Evolutionary conservation across 257 asterid genomes (phyloP).

Genomic region (Gentiana macrophylla): DNA sequence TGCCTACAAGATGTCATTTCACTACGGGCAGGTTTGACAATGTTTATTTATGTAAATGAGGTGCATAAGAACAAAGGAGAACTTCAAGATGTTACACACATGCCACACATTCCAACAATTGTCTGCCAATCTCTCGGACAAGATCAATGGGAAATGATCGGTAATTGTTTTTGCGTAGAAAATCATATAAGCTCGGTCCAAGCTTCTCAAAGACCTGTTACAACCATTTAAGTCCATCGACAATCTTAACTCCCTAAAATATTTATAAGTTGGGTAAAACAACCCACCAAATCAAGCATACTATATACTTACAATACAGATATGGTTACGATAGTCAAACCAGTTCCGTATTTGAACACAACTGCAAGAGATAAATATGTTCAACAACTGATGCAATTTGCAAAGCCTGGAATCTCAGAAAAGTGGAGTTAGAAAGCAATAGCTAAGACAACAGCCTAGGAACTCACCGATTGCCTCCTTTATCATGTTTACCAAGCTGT

Average conservation of each 20-base stretch:
- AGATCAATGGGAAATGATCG: slow-evolving; percentile 95
- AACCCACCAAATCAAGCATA: slow-evolving; percentile 57
- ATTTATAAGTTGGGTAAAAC: slow-evolving; percentile 51
- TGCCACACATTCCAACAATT: slow-evolving; percentile 96
- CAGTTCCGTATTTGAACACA: slow-evolving; percentile 98
- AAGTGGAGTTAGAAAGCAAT: not conserved
- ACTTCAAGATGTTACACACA: slow-evolving; percentile 67
- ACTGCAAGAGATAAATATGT: slow-evolving; percentile 91
- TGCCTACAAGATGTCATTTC: not conserved
- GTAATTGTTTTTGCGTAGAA: slow-evolving; percentile 95
- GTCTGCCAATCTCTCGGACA: slow-evolving; percentile 98
- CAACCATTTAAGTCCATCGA: slow-evolving; percentile 64
- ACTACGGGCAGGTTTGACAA: not conserved
- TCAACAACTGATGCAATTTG: slow-evolving; percentile 43
- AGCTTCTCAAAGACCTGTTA: slow-evolving; percentile 99
- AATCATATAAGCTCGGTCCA: slow-evolving; percentile 98
- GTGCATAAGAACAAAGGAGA: not conserved
- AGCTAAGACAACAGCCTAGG: not conserved
- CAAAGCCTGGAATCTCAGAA: slow-evolving; percentile 11
- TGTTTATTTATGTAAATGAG: too few species aligned
- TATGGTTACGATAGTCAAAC: slow-evolving; percentile 99
- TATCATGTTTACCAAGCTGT: slow-evolving; percentile 78
- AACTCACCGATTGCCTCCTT: slow-evolving; percentile 78
- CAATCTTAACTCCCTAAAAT: slow-evolving; percentile 44
- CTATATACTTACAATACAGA: slow-evolving; percentile 84